Evolutionary conservation across 1,139 yeast genomes (phyloP).

Genomic region (Yamadazyma triangularis): DNA sequence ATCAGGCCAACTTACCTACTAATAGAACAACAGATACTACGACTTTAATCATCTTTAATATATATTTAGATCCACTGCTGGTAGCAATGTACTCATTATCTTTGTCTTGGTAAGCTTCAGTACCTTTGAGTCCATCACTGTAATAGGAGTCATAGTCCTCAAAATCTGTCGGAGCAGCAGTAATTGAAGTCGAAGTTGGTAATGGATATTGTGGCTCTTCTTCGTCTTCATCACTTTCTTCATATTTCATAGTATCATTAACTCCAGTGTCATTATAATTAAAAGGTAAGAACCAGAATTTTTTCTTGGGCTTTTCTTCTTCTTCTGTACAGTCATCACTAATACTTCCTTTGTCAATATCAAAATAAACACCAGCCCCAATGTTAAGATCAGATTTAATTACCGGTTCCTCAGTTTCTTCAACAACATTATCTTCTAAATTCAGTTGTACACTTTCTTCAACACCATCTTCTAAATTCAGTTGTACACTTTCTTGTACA

Average conservation of each 20-base stretch:
- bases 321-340: conserved; percentile 6
- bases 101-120: neutral
- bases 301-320: conserved; percentile 12
- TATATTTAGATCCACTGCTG: neutral
- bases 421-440: conserved; percentile 1
- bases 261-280: conserved; percentile 1
- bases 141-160: too few relatives aligned
- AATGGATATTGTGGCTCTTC: too few relatives aligned
- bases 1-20: too few relatives aligned
- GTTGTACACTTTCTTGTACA: conserved; percentile 4
- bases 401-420: conserved; percentile 1
- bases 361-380: conserved; percentile 12
- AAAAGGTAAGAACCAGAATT: conserved; percentile 14
- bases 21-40: too few relatives aligned
- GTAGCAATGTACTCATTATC: neutral
- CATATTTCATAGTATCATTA: too few relatives aligned
- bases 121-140: neutral
- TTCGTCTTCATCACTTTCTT: too few relatives aligned
- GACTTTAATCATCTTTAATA: neutral
- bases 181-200: neutral
- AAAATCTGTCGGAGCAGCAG: neutral
- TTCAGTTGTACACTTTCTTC: conserved; percentile 1
- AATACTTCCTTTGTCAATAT: conserved; percentile 7
- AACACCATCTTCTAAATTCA: neutral
- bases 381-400: conserved; percentile 7